Evolutionary conservation across 1,284 basidiomycete genomes (phyloP).

Genomic region (Cystobasidiaceae sp.): DNA sequence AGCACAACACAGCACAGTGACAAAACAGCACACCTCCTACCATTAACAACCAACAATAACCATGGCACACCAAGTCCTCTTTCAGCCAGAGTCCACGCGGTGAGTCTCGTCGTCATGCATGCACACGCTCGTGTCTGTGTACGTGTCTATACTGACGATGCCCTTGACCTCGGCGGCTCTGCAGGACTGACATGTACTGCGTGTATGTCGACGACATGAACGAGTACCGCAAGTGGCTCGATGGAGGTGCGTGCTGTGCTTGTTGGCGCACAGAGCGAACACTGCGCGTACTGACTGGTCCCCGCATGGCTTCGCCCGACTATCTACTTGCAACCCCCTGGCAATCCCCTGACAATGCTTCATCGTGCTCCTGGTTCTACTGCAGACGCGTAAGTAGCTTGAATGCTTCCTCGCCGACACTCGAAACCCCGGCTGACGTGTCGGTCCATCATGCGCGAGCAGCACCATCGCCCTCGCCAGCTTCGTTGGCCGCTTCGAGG

Average conservation of each 20-base stretch:
- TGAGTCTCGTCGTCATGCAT: neutral
- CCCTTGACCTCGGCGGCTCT: neutral
- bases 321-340: neutral
- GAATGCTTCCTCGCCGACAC: neutral
- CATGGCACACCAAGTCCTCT: slow-evolving; percentile 28
- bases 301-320: neutral
- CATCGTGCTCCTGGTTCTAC: neutral
- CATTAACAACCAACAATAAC: neutral
- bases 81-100: slow-evolving; percentile 26
- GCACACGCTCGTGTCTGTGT: neutral
- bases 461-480: slow-evolving; percentile 19
- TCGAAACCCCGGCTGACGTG: neutral
- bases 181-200: slow-evolving; percentile 27
- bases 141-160: neutral
- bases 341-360: neutral
- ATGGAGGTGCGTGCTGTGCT: slow-evolving; percentile 25
- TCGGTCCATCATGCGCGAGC: neutral
- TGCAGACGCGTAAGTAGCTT: slow-evolving; percentile 11
- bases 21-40: neutral
- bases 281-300: too few species aligned
- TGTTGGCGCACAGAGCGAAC: neutral
- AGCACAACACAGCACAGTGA: neutral
- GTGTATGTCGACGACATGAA: slow-evolving; percentile 21
- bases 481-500: slow-evolving; percentile 29
- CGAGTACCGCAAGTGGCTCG: slow-evolving; percentile 29